phyloP scores from a whole-genome alignment of 2,329 filamentous ascomycete genomes.

The Xenoacremonium recifei region DNA sequence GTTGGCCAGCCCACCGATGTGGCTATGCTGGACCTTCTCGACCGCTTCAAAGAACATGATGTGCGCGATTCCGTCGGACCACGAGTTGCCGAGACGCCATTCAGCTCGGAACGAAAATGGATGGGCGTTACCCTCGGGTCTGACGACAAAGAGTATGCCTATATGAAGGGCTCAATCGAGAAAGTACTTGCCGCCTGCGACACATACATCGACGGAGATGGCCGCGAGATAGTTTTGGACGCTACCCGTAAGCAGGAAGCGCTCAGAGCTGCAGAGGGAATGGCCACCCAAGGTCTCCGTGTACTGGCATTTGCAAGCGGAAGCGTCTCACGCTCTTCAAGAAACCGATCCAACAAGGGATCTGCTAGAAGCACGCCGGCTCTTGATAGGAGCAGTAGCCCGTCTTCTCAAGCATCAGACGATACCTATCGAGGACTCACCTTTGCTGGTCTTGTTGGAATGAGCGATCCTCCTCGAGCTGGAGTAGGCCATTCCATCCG shows the following conservation, averaged over 20 bases:
- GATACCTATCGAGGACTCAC: conserved; percentile 79
- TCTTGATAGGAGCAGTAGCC: conserved; percentile 37
- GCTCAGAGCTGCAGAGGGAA: conserved; percentile 73
- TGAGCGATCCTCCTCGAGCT: conserved; percentile 93
- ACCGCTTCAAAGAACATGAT: conserved; percentile 88
- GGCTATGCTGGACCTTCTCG: conserved; percentile 90
- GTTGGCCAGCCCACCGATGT: conserved; percentile 97
- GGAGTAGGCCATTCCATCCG: conserved; percentile 88
- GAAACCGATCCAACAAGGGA: conserved; percentile 38
- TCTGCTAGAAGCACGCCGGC: conserved; percentile 51
- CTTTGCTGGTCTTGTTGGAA: conserved; percentile 91
- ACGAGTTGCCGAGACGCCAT: conserved; percentile 82
- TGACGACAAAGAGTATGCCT: conserved; percentile 76
- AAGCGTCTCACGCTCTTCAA: conserved; percentile 49
- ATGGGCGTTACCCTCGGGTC: conserved; percentile 90
- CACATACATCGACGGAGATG: conserved; percentile 83
- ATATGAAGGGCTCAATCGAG: conserved; percentile 94
- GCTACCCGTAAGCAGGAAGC: conserved; percentile 72
- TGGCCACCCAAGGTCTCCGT: conserved; percentile 86
- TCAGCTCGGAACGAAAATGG: conserved; percentile 98
- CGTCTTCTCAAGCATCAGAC: conserved; percentile 51
- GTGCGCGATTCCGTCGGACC: conserved; percentile 82
- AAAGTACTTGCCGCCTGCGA: conserved; percentile 83
- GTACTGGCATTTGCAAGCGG: conserved; percentile 95
- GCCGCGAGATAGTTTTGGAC: conserved; percentile 83